Evolutionary conservation across 2,329 filamentous ascomycete genomes (phyloP).

Genomic region (Penicillium sp.): DNA sequence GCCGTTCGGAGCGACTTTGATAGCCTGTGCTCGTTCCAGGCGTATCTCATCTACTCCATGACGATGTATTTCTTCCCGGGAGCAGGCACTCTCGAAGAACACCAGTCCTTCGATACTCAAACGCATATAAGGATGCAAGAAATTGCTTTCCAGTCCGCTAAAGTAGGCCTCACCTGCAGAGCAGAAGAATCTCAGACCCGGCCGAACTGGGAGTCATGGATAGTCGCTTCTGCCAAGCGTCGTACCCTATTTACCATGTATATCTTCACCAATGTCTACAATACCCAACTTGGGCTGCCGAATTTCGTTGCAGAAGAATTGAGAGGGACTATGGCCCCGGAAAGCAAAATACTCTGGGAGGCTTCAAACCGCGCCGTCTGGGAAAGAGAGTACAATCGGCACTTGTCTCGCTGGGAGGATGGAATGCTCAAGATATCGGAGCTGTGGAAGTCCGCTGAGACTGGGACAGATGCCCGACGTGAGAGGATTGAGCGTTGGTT

Average conservation of each 20-base stretch:
- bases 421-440: conserved; percentile 50
- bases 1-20: conserved; percentile 24
- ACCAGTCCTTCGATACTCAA: conserved; percentile 30
- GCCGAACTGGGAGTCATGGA: conserved; percentile 55
- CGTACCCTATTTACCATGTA: conserved; percentile 54
- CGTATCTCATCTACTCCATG: conserved; percentile 55
- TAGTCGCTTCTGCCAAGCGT: conserved; percentile 53
- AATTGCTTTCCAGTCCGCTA: conserved; percentile 44
- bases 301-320: conserved; percentile 53
- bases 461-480: conserved; percentile 30
- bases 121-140: conserved; percentile 53
- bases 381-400: conserved; percentile 45
- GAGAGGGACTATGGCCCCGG: conserved; percentile 44
- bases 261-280: conserved; percentile 53
- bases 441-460: conserved; percentile 48
- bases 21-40: conserved; percentile 51
- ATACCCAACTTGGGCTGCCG: conserved; percentile 43
- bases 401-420: conserved; percentile 46
- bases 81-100: conserved; percentile 26
- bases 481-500: conserved; percentile 51
- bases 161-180: conserved; percentile 45
- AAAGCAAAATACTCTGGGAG: conserved; percentile 46
- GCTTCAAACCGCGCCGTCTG: conserved; percentile 40
- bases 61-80: conserved; percentile 46
- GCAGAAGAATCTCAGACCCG: conserved; percentile 42